Evolutionary conservation across 306 rosid species (phyloP).

Genomic region (Vachellia collinsii): DNA sequence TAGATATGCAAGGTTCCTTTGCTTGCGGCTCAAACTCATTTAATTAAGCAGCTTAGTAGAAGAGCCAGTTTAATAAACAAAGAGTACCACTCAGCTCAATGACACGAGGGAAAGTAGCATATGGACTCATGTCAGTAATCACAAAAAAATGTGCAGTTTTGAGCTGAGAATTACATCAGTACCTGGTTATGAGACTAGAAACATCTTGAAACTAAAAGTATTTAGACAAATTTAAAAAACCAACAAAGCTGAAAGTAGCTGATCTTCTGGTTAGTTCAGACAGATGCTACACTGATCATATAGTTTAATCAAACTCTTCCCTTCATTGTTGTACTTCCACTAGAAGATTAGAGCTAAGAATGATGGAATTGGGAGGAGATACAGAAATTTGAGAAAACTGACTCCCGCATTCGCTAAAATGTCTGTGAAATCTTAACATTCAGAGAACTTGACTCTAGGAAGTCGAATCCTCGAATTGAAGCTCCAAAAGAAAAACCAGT

Average conservation of each 20-base stretch:
- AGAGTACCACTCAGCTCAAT: constrained; percentile 22
- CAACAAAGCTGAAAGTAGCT: constrained; percentile 31
- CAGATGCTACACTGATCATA: constrained; percentile 25
- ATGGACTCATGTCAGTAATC: constrained; percentile 23
- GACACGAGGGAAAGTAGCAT: constrained; percentile 19
- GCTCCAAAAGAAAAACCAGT: background rate
- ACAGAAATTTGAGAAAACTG: background rate
- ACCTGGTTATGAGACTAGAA: constrained; percentile 8
- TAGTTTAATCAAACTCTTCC: constrained; percentile 25
- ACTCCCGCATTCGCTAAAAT: background rate
- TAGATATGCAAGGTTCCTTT: constrained; percentile 49
- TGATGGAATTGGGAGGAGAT: background rate
- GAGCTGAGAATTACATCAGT: constrained; percentile 4
- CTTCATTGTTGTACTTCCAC: constrained; percentile 12
- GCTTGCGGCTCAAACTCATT: background rate
- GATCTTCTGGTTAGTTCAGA: constrained; percentile 33
- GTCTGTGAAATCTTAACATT: constrained; percentile 25
- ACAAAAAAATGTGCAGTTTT: background rate
- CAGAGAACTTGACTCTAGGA: constrained; percentile 8
- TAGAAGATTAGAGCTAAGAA: constrained; percentile 15
- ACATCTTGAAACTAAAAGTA: constrained; percentile 21
- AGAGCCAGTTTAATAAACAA: constrained; percentile 24
- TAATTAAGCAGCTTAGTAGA: constrained; percentile 20
- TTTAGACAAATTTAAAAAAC: constrained; percentile 31
- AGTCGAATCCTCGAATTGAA: background rate